Base-by-base conservation (phyloP, 768 basidiomycete species). In the Naganishia onofrii region DNA sequence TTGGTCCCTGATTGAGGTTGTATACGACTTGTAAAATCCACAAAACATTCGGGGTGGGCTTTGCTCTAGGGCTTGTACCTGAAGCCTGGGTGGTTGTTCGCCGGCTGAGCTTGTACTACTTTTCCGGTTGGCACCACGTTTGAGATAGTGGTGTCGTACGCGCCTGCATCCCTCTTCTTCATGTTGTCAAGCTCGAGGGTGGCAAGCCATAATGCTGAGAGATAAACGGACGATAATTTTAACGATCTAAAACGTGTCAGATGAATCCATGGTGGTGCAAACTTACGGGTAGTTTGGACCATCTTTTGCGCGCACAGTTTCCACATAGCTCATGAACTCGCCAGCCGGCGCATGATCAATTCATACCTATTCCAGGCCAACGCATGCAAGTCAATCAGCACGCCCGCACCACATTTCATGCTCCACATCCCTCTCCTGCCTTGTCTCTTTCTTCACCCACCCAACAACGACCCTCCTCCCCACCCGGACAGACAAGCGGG, bases 301-400 rank as follows among this genome's bases (percentile, higher is more conserved):
- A 36, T 71, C 70, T 17, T 44, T 42, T n/a, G n/a, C n/a, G n/a
- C n/a, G n/a, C n/a, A n/a, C n/a, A n/a, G n/a, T n/a, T n/a, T n/a
- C n/a, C n/a, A n/a, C n/a, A n/a, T n/a, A n/a, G 19, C 21, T 51
- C 21, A 51, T n/a, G 48, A 51, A 23, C 48, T 21, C 19, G 48
- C 48, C 19, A 81, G 70, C 15, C 73, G 71, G 23, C 83, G 77
- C 83, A 84, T 84, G 71, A 83, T 75, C 60, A 84, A 68, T 74
- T 84, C 83, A 72, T 84, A 84, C 57, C 84, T 84, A 42, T 8
- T 15, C 42, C 42, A 69, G 28, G 7, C n/a, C 26, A 17, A 26
- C 64, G 31, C 3, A n/a, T 6, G 36, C n/a, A 42, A 46, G 48
- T 26, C 31, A 19, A n/a, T 42, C 12, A 38, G 65, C 44, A 52